These are phyloP conservation scores for Phytomonas francai DNA, from an alignment of 208 protist species.

Conservation along the genomic window DNA sequence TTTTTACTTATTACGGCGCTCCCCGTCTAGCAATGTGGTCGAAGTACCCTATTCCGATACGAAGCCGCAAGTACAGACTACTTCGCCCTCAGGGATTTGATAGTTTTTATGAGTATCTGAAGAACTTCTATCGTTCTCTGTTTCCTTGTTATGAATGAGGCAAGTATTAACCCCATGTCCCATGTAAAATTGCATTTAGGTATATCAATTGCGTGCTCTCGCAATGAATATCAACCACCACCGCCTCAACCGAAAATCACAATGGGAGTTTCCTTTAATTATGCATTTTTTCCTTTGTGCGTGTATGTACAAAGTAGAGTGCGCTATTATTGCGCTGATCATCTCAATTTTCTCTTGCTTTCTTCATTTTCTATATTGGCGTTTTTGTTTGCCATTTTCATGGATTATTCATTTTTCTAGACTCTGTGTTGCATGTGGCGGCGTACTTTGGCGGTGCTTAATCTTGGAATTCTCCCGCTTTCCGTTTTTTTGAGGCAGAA, in stretches of 20 bases:
- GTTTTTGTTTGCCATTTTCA: neutral
- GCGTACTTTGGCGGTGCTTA: neutral
- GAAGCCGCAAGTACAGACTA: slow-evolving; percentile 15
- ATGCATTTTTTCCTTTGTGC: too few species aligned
- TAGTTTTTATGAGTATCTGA: neutral
- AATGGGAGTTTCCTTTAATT: too few species aligned
- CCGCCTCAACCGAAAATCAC: too few species aligned
- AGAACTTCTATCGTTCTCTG: neutral
- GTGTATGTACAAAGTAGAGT: neutral
- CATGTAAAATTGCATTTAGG: neutral
- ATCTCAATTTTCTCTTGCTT: neutral
- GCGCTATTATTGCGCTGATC: neutral
- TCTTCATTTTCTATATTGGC: neutral
- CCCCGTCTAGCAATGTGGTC: slow-evolving; percentile 46
- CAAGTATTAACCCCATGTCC: neutral
- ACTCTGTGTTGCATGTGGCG: neutral
- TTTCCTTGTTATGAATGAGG: slow-evolving; percentile 2
- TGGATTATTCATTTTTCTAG: neutral
- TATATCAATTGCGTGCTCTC: neutral
- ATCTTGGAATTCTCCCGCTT: neutral
- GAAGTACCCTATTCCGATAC: slow-evolving; percentile 63
- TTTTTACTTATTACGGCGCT: slow-evolving; percentile 78
- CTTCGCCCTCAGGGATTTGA: neutral
- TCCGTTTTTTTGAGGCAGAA: neutral
- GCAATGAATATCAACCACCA: too few species aligned